Conservation (phyloP, 345 rosid species). For the Sisymbrium irio region DNA sequence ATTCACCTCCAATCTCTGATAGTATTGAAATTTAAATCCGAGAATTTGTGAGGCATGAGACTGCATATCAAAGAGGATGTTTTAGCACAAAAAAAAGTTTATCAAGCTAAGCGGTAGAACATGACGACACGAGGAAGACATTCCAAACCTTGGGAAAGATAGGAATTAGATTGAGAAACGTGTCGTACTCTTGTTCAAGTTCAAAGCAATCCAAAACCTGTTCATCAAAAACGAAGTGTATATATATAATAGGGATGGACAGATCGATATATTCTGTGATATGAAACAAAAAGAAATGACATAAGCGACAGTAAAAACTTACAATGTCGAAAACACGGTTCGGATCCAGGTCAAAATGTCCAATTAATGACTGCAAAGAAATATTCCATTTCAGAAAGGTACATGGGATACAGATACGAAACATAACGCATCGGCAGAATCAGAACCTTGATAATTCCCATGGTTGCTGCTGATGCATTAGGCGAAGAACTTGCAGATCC, state of each 20-base stretch:
- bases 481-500: conserved; percentile 65
- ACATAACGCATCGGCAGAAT: conserved; percentile 10
- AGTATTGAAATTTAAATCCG: conserved; percentile 96
- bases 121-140: conserved; percentile 16
- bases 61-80: conserved; percentile 49
- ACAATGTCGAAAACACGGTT: conserved; percentile 99
- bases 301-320: conserved; percentile 40
- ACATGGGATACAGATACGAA: neutral
- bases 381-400: conserved; percentile 28
- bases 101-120: neutral
- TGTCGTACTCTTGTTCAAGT: conserved; percentile 68
- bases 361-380: conserved; percentile 86
- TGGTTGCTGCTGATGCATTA: conserved; percentile 66
- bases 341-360: conserved; percentile 98
- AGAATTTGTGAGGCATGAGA: conserved; percentile 99
- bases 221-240: conserved; percentile 26
- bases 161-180: conserved; percentile 85
- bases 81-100: conserved; percentile 22
- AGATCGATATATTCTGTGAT: conserved; percentile 6
- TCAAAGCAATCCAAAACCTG: conserved; percentile 97
- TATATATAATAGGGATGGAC: conserved; percentile 15
- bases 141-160: conserved; percentile 85
- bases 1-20: conserved; percentile 85
- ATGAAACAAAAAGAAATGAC: conserved; percentile 19
- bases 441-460: conserved; percentile 92